phyloP scores from a whole-genome alignment of 140 eudicot species.

The Bidens hawaiensis region DNA sequence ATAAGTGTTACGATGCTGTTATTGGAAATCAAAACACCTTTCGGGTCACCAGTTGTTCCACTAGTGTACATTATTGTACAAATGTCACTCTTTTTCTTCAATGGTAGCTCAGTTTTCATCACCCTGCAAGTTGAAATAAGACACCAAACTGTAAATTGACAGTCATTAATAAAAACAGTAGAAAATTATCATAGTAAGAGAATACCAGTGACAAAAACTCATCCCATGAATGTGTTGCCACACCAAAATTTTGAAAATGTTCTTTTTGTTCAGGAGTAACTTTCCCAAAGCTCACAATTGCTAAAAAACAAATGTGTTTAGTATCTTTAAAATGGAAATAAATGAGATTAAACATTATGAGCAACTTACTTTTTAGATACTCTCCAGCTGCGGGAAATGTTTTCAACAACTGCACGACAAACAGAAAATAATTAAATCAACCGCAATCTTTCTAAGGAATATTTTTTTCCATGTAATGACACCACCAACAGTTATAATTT shows the following conservation, averaged over 20 bases:
- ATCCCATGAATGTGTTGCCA: conserved; percentile 72
- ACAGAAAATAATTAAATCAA: conserved; percentile 1
- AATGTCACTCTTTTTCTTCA: conserved; percentile 69
- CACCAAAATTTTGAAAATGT: conserved; percentile 52
- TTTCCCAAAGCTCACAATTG: conserved; percentile 91
- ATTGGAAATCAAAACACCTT: conserved; percentile 93
- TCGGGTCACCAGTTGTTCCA: conserved; percentile 99
- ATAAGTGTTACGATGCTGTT: conserved; percentile 73
- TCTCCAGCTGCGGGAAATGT: conserved; percentile 60
- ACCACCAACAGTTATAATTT: background rate
- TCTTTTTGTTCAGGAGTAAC: conserved; percentile 67
- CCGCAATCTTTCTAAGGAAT: background rate
- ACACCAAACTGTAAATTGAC: background rate
- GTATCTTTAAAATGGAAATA: background rate
- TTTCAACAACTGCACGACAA: conserved; percentile 64
- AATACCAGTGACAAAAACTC: conserved; percentile 71
- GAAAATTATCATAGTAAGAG: background rate
- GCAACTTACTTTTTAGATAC: conserved; percentile 74
- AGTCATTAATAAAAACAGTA: background rate
- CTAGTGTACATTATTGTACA: conserved; percentile 99
- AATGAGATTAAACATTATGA: background rate
- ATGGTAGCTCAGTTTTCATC: conserved; percentile 57
- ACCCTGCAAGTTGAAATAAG: conserved; percentile 54
- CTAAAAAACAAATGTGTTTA: conserved; percentile 26
- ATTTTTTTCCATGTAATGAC: background rate